Conservation (phyloP, 73 alveolate species). For the Uronychia setigera region DNA sequence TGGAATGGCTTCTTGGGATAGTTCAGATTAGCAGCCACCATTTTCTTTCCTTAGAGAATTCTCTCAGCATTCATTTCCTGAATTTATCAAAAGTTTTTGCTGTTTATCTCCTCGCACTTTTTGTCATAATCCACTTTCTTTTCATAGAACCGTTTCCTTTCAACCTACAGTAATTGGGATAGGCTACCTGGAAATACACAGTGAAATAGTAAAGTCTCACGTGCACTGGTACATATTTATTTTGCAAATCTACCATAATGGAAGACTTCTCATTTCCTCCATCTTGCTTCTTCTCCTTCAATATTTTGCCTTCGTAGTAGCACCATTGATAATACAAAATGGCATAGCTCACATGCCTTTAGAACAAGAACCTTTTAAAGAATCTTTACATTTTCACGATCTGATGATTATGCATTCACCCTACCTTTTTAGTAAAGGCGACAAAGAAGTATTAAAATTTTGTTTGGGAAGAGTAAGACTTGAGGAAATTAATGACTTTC, state of each 20-base stretch:
- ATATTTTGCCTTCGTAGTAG: background rate
- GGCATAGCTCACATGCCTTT: background rate
- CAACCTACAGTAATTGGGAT: background rate
- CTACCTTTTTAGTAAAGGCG: background rate
- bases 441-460: background rate
- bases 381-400: background rate
- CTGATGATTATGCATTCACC: background rate
- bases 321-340: background rate
- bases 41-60: background rate
- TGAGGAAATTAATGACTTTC: background rate
- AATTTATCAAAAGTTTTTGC: background rate
- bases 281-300: background rate
- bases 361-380: background rate
- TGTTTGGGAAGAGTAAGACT: background rate
- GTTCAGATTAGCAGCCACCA: background rate
- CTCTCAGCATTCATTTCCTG: background rate
- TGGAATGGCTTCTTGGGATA: background rate
- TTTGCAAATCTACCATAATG: background rate
- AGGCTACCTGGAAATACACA: background rate
- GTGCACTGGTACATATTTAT: background rate
- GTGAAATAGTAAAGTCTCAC: background rate
- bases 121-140: background rate
- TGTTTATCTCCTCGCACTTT: background rate
- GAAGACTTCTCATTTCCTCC: background rate
- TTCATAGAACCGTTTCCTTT: background rate